phyloP scores from a whole-genome alignment of 2,329 filamentous ascomycete species.

The Trichoderma sp. region DNA sequence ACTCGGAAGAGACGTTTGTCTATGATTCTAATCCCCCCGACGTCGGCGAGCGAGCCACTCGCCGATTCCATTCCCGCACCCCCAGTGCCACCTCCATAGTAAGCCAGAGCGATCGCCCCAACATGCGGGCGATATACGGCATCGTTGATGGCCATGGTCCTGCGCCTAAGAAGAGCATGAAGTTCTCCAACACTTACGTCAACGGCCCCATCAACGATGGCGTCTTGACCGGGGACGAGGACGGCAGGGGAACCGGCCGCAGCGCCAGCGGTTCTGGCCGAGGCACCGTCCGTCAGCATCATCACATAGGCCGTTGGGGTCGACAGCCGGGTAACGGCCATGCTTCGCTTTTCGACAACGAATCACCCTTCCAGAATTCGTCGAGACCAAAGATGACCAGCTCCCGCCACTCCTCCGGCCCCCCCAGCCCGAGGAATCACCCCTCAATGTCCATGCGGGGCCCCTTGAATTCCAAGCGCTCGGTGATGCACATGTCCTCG shows the following conservation, averaged over 20 bases:
- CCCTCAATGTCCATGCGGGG: constrained; percentile 42
- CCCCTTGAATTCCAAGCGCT: constrained; percentile 49
- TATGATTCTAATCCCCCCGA: constrained; percentile 96
- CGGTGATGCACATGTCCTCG: constrained; percentile 61
- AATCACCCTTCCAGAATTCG: constrained; percentile 74
- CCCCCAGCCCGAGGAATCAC: constrained; percentile 67
- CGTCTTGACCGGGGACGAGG: constrained; percentile 62
- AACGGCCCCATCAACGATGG: constrained; percentile 59
- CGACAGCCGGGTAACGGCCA: constrained; percentile 68
- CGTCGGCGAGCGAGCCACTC: constrained; percentile 57
- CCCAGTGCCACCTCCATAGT: constrained; percentile 87
- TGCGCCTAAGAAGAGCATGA: constrained; percentile 83
- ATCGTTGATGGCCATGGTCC: constrained; percentile 60
- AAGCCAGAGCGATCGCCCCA: constrained; percentile 65
- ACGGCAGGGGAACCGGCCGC: constrained; percentile 64
- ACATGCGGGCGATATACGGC: constrained; percentile 66
- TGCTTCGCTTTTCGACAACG: constrained; percentile 72
- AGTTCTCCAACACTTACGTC: constrained; percentile 79
- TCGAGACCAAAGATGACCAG: constrained; percentile 63
- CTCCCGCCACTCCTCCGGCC: constrained; percentile 65
- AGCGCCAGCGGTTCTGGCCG: constrained; percentile 63
- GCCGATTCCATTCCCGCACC: constrained; percentile 87
- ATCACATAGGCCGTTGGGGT: constrained; percentile 73
- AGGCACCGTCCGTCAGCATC: constrained; percentile 73
- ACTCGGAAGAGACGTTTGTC: constrained; percentile 97